Evolutionary conservation across 176 grass and related monocot genomes (phyloP).

Genomic region (Musa troglodytarum): DNA sequence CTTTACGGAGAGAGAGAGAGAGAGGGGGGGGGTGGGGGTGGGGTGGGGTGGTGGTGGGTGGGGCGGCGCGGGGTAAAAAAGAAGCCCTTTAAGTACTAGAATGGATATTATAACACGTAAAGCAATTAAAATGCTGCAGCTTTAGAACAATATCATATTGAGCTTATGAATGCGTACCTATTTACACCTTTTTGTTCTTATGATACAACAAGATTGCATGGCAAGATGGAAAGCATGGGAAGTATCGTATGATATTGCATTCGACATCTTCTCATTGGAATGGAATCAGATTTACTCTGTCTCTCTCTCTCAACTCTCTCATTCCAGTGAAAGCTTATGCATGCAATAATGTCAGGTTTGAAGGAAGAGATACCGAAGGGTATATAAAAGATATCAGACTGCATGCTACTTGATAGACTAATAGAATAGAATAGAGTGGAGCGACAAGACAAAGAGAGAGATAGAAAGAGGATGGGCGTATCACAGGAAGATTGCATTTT

Average conservation of each 20-base stretch:
- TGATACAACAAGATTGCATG: not conserved
- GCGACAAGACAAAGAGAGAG: not conserved
- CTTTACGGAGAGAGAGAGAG: not conserved
- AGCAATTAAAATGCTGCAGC: not conserved
- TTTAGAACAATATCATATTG: not conserved
- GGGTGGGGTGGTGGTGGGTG: too few species aligned
- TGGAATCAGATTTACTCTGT: constrained; percentile 6
- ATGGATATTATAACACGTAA: not conserved
- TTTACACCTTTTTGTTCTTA: not conserved
- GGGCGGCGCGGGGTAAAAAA: too few species aligned
- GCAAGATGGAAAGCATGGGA: not conserved
- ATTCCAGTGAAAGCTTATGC: constrained; percentile 25
- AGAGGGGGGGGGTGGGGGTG: too few species aligned
- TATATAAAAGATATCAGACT: not conserved
- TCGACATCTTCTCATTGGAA: not conserved
- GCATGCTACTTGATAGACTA: constrained; percentile 1
- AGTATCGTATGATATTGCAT: not conserved
- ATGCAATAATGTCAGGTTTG: constrained; percentile 20
- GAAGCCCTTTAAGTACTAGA: not conserved
- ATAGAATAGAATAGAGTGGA: not conserved
- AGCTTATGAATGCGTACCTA: not conserved
- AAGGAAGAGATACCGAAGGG: not conserved
- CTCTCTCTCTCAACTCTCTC: too few species aligned
- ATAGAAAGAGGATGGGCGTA: not conserved
- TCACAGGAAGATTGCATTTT: constrained; percentile 28